These are phyloP conservation scores for Picochlorum sp. DNA, from an alignment of 139 green algal genomes.

Conservation along the genomic window DNA sequence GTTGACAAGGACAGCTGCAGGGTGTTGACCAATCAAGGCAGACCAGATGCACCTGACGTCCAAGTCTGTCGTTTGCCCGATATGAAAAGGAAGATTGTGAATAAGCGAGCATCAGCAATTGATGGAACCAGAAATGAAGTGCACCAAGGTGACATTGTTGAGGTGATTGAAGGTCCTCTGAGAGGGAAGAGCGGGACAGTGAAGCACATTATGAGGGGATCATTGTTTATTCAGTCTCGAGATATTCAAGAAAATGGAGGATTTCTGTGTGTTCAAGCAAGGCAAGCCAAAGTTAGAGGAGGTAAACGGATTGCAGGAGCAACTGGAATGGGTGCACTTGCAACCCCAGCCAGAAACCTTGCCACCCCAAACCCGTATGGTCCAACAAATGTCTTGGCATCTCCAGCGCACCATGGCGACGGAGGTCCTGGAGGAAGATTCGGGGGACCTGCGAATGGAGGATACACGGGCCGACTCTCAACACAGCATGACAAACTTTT, in stretches of 20 bases:
- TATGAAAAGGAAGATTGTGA: slow-evolving; percentile 75
- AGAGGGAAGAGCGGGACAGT: slow-evolving; percentile 58
- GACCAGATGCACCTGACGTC: slow-evolving; percentile 61
- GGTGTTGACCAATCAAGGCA: slow-evolving; percentile 53
- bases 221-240: slow-evolving; percentile 64
- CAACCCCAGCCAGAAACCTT: slow-evolving; percentile 1
- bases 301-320: slow-evolving; percentile 2
- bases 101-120: slow-evolving; percentile 33
- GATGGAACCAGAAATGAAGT: slow-evolving; percentile 32
- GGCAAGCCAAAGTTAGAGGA: slow-evolving; percentile 29
- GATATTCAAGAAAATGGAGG: slow-evolving; percentile 47
- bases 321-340: neutral
- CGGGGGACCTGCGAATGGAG: slow-evolving; percentile 14
- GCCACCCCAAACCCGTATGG: slow-evolving; percentile 1
- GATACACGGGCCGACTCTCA: slow-evolving; percentile 18
- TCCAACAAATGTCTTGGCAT: slow-evolving; percentile 1
- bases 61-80: slow-evolving; percentile 56
- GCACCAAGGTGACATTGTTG: slow-evolving; percentile 35
- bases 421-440: slow-evolving; percentile 1
- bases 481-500: slow-evolving; percentile 38
- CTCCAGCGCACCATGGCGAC: slow-evolving; percentile 7
- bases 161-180: slow-evolving; percentile 45
- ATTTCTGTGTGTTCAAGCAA: slow-evolving; percentile 49
- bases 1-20: slow-evolving; percentile 60
- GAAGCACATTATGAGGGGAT: slow-evolving; percentile 56